A percentile compares a stretch with the other conserved stretches of the same genome.
These are phyloP conservation scores for Hypoxylon sp. DNA, from an alignment of 2,329 filamentous ascomycete genomes.

Conservation along the genomic window DNA sequence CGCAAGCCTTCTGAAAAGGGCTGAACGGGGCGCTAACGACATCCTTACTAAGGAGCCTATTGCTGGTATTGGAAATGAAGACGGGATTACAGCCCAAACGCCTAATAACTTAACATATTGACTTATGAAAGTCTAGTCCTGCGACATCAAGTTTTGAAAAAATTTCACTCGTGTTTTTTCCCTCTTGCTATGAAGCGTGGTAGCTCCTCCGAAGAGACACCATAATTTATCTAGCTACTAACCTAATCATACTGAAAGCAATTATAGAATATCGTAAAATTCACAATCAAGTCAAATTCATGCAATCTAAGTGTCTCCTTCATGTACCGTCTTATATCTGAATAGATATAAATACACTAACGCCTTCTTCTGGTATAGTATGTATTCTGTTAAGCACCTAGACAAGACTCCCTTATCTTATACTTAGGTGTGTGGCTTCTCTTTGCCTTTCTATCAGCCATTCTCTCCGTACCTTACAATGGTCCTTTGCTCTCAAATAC, in stretches of 20 bases:
- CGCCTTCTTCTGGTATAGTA: not conserved
- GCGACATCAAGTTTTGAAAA: conserved; percentile 4
- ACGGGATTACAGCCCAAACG: conserved; percentile 19
- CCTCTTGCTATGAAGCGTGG: not conserved
- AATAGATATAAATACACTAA: too few species aligned
- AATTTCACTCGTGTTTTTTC: not conserved
- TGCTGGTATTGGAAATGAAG: conserved; percentile 29
- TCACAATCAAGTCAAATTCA: too few species aligned
- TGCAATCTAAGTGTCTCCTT: too few species aligned
- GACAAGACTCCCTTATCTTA: too few species aligned
- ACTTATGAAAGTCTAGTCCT: conserved; percentile 6
- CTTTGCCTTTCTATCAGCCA: too few species aligned
- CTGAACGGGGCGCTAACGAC: conserved; percentile 32
- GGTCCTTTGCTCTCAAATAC: too few species aligned
- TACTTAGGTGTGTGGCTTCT: too few species aligned
- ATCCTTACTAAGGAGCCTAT: conserved; percentile 32
- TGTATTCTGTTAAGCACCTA: not conserved
- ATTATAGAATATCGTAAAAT: not conserved
- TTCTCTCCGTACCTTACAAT: too few species aligned
- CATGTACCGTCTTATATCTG: too few species aligned
- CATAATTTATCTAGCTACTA: not conserved
- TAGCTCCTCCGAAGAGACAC: not conserved
- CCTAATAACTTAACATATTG: conserved; percentile 12
- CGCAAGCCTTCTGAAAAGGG: conserved; percentile 41
- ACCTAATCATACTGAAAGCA: not conserved